Percentiles rank a stretch among this genome's conserved stretches.
phyloP scores from a whole-genome alignment of 164 flowering plant species.

The Stephania japonica region DNA sequence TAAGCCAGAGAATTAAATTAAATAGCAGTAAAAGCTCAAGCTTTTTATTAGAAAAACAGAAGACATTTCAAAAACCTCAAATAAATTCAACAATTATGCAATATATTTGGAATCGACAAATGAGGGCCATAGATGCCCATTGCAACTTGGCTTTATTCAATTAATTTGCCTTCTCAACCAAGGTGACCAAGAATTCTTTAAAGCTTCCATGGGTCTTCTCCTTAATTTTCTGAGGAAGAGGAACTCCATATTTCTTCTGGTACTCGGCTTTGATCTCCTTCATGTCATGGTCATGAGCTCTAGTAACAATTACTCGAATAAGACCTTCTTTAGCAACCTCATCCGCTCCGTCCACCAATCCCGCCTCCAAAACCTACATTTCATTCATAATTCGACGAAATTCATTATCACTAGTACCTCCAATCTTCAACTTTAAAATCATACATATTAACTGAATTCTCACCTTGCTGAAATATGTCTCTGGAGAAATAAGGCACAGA shows the following conservation, averaged over 20 bases:
- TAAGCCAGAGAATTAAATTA: not conserved
- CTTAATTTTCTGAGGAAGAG: slow-evolving; percentile 43
- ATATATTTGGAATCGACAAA: not conserved
- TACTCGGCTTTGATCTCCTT: slow-evolving; percentile 53
- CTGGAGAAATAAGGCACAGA: slow-evolving; percentile 49
- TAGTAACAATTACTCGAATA: slow-evolving; percentile 55
- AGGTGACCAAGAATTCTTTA: slow-evolving; percentile 61
- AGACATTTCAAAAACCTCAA: not conserved
- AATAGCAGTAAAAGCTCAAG: not conserved
- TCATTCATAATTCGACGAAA: slow-evolving; percentile 3
- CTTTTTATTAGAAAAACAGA: not conserved
- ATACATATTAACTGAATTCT: not conserved
- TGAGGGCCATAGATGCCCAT: not conserved
- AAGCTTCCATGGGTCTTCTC: slow-evolving; percentile 49
- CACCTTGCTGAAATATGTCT: slow-evolving; percentile 55
- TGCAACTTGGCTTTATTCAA: not conserved
- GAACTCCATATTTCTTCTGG: slow-evolving; percentile 30
- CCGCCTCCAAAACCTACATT: slow-evolving; percentile 42
- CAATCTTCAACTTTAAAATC: not conserved
- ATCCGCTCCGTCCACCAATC: slow-evolving; percentile 35
- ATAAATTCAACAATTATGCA: not conserved
- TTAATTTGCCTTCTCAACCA: slow-evolving; percentile 42
- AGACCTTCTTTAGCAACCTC: slow-evolving; percentile 49
- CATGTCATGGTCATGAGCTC: slow-evolving; percentile 52
- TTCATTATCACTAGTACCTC: not conserved